Conservation (phyloP, 257 asterid genomes). For the Osmanthus fragrans region DNA sequence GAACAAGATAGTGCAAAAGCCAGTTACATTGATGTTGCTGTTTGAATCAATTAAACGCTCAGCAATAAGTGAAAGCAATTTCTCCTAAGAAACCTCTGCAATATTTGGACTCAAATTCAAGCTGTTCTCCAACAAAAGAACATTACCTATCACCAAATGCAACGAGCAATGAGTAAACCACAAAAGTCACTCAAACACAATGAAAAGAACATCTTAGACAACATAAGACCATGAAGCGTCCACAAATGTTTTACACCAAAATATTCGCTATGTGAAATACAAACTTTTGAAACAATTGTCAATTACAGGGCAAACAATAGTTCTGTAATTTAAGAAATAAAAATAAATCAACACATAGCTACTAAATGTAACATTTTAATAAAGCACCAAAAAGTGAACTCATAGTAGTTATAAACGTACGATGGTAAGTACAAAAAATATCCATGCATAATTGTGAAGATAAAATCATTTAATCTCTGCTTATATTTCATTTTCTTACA, state of each 20-base stretch:
- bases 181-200: not conserved
- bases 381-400: not conserved
- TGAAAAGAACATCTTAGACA: not conserved
- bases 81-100: conserved; percentile 90
- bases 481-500: not conserved
- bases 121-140: conserved; percentile 73
- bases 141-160: conserved; percentile 60
- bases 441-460: not conserved
- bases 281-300: not conserved
- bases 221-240: not conserved
- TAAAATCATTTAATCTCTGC: not conserved
- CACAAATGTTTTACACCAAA: not conserved
- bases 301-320: not conserved
- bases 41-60: conserved; percentile 85
- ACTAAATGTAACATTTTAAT: conserved; percentile 9
- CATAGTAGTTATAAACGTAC: not conserved
- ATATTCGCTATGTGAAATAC: not conserved
- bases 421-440: not conserved
- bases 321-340: conserved; percentile 11
- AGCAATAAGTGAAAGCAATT: conserved; percentile 83
- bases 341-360: not conserved
- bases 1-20: conserved; percentile 19
- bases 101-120: conserved; percentile 81
- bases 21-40: conserved; percentile 54
- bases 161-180: conserved; percentile 22